Evolutionary conservation across 352 stramenopile genomes (phyloP).

Genomic region (Globisporangium okanoganense): DNA sequence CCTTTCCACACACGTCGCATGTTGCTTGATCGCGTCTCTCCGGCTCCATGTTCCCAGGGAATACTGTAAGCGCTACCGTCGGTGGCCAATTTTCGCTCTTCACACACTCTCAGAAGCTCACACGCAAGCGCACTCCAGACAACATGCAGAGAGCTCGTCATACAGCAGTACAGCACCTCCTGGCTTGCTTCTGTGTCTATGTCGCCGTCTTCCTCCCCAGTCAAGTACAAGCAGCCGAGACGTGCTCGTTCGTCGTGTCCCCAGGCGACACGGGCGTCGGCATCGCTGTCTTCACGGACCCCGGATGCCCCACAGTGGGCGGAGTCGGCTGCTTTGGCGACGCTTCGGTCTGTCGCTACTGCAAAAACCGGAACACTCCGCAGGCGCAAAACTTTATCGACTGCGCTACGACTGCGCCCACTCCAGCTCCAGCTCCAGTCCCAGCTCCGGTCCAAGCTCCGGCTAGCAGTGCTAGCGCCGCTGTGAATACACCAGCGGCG

Average conservation of each 20-base stretch:
- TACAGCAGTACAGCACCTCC: neutral
- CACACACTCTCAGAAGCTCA: neutral
- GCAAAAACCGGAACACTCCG: constrained; percentile 12
- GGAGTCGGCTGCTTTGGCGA: constrained; percentile 9
- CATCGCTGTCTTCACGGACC: constrained; percentile 10
- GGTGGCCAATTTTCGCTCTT: too few relatives aligned
- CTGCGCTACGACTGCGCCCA: constrained; percentile 2
- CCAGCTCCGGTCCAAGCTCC: neutral
- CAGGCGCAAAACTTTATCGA: constrained; percentile 16
- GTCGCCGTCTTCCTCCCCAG: neutral
- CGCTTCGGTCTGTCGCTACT: constrained; percentile 15
- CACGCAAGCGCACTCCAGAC: too few relatives aligned
- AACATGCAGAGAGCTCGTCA: too few relatives aligned
- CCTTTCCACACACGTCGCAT: too few relatives aligned
- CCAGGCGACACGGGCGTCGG: constrained; percentile 11
- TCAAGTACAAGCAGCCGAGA: neutral
- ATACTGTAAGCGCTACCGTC: too few relatives aligned
- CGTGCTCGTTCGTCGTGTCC: constrained; percentile 8
- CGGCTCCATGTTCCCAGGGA: too few relatives aligned
- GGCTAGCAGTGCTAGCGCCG: neutral
- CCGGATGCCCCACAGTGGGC: neutral
- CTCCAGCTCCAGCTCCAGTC: neutral
- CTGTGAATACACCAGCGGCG: neutral
- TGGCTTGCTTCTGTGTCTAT: neutral
- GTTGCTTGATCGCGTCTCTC: too few relatives aligned